phyloP scores from a whole-genome alignment of 306 rosid species.

The barrel medic (Medicago truncatula) region DNA sequence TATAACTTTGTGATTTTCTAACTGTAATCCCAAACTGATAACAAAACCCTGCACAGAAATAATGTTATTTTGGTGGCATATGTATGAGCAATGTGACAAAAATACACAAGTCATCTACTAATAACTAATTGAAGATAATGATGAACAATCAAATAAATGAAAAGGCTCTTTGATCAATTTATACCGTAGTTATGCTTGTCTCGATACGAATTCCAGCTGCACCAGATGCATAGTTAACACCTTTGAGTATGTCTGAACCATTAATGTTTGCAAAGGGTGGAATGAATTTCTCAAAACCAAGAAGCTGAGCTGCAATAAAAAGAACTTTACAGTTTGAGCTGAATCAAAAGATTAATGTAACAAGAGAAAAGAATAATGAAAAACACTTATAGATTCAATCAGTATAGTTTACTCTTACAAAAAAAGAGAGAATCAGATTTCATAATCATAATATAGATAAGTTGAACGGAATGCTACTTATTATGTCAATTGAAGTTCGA shows the following conservation, averaged over 20 bases:
- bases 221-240: constrained; percentile 57
- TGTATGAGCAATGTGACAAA: background rate
- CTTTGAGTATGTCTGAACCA: constrained; percentile 49
- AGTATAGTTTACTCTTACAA: too few relatives aligned
- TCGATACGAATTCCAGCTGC: constrained; percentile 42
- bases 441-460: background rate
- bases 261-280: constrained; percentile 47
- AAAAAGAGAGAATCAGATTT: too few relatives aligned
- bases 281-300: constrained; percentile 46
- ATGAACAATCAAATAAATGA: background rate
- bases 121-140: background rate
- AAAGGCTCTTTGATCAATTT: background rate
- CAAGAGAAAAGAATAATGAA: background rate
- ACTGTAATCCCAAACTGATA: constrained; percentile 47
- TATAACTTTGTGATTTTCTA: constrained; percentile 45
- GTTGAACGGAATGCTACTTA: constrained; percentile 28
- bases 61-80: background rate
- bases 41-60: constrained; percentile 49
- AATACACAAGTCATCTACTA: constrained; percentile 2
- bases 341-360: background rate
- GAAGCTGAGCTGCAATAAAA: constrained; percentile 41
- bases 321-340: constrained; percentile 11
- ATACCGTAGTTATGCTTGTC: constrained; percentile 10
- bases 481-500: constrained; percentile 43
- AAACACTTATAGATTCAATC: background rate